phyloP scores from a whole-genome alignment of 2,329 filamentous ascomycete genomes.

The Karstenula rhodostoma region DNA sequence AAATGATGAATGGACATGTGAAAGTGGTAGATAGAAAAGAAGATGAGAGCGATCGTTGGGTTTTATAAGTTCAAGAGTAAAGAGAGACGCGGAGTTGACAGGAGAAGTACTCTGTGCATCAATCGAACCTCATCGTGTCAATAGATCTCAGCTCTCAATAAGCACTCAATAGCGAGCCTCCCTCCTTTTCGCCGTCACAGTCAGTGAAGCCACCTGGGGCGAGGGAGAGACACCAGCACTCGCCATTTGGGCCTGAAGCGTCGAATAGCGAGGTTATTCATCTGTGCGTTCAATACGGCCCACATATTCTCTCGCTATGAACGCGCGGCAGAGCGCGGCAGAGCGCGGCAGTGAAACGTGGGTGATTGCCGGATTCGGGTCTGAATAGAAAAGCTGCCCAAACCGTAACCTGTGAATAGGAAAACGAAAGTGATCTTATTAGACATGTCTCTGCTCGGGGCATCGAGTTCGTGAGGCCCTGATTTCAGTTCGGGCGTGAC shows the following conservation, averaged over 20 bases:
- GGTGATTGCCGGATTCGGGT: constrained; percentile 36
- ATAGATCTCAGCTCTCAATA: neutral
- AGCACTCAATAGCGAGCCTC: neutral
- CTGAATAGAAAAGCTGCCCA: constrained; percentile 41
- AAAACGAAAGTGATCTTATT: constrained; percentile 18
- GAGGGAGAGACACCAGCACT: neutral
- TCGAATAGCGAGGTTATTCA: neutral
- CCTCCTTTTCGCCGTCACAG: neutral
- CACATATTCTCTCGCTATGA: neutral
- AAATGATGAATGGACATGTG: neutral
- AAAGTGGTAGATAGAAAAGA: neutral
- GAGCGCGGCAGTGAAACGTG: constrained; percentile 25
- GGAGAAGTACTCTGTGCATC: neutral
- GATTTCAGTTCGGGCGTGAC: neutral
- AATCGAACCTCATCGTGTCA: neutral
- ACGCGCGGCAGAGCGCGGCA: constrained; percentile 6
- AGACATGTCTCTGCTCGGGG: constrained; percentile 25
- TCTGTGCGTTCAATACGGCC: neutral
- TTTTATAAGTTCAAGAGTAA: neutral
- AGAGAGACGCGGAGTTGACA: neutral
- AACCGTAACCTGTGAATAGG: constrained; percentile 31
- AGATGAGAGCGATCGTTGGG: neutral
- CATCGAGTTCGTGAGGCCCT: neutral
- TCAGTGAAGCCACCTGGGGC: neutral
- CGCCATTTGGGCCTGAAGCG: neutral